Base-by-base conservation (phyloP, 495 filamentous ascomycete genomes). In the Hyaloscypha bicolor region DNA sequence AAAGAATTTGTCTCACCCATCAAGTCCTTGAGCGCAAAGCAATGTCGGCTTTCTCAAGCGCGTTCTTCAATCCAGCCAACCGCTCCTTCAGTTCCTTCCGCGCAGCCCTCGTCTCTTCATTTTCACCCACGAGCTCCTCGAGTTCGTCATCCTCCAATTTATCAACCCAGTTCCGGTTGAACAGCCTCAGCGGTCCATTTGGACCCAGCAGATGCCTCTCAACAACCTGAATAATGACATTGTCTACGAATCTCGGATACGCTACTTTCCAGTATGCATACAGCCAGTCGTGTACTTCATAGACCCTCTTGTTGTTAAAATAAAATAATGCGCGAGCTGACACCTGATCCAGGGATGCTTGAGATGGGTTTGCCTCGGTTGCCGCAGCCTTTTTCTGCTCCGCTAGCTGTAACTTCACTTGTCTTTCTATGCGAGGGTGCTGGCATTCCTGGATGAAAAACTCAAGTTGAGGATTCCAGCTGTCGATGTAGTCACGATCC, bases 181-280 rank as follows among this genome's bases (percentile, higher is more conserved):
- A 68, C 16, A 67, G 29, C 21, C 21, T 60, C 39, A 70, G 31
- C 2, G 68, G 68, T 6, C 63, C 64, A 3, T 62, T 52, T 52
- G 42, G 32, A 0, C 63, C 63, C 29, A 70, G 29, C 11, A 70
- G 31, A 60, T 70, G 68, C 42, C 64, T 57, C 42, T 70, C 68
- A 51, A 66, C 60, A 12, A 66, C 68, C 42, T 70, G 68, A 25
- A 66, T 42, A 6, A 53, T 37, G 21, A 83, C 71, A 51, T 73
- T 77, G 59, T 83, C 81, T 4, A 81, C 69, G 61, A 82, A 82
- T 11, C 79, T 73, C 42, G 77, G 75, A 29, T 69, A 69, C 21
- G 80, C 75, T 42, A 80, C 78, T 60, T 80, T 78, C 66, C 78
- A 81, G 71, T 79, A 81, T 2, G 75, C 63, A 19, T 60, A n/a